Base-by-base conservation (phyloP, 208 protist species). In the Acanthamoeba lenticulata region DNA sequence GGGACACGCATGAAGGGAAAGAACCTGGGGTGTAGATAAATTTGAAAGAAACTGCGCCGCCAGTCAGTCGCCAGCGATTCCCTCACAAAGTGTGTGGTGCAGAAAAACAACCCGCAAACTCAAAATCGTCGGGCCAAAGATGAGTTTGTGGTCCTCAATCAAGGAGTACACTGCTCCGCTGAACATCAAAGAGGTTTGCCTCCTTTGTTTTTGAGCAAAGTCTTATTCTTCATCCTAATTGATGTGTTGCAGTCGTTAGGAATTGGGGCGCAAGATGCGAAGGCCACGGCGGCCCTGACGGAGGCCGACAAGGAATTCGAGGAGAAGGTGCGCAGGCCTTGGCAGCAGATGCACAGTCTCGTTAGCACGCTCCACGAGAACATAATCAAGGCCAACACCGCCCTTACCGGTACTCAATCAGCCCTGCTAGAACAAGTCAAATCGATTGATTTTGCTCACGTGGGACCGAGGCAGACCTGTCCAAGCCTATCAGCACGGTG, bases 281-380 rank as follows among this genome's bases (percentile, higher is more conserved):
- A 86, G 77, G 44, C 77, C 2, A 13, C 57, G n/a, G 77, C 77
- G 44, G 77, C 77, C 44, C 77, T 86, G 24, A 86, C 77, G 13
- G 77, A 86, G 77, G 77, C 77, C 44, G 77, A 86, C 44, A 86
- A 86, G 77, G 77, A 86, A 40, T 86, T 86, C 44, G 77, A 86
- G 44, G 77, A 86, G n/a, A 86, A 86, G 77, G 77, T 86, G 45
- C 38, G 77, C 6, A 86, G 57, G 77, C 38, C 77, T 24, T 86
- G 77, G 77, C 77, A 57, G 44, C 77, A 57, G 42, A 86, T 86
- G 77, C 77, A 86, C 77, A 60, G 44, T 44, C 77, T 86, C 38
- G 77, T 86, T 44, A 40, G 42, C n/a, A 57, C 77, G 0, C 77
- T 86, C 6, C 77, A 86, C 44, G 77, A 86, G 34, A 86, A 86